These are phyloP conservation scores for Murraya paniculata DNA, from an alignment of 345 rosid genomes.

Conservation along the genomic window DNA sequence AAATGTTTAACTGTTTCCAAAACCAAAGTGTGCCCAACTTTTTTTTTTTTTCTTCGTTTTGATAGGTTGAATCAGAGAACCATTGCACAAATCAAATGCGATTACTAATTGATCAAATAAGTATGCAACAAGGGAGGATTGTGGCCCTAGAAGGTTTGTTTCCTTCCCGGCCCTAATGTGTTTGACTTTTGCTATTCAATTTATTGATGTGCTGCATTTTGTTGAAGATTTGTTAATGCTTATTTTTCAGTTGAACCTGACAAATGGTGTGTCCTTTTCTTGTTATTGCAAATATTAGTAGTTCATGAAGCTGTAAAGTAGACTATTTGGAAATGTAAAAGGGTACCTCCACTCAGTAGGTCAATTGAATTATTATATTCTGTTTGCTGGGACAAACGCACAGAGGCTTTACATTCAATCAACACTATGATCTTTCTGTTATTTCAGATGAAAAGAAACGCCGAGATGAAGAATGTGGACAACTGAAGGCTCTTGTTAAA, in stretches of 20 bases:
- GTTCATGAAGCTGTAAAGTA: background rate
- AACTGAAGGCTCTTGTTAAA: constrained; percentile 66
- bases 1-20: too few species aligned
- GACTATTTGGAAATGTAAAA: background rate
- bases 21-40: background rate
- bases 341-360: background rate
- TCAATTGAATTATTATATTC: background rate
- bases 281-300: background rate
- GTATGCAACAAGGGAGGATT: constrained; percentile 69
- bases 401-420: background rate
- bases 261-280: background rate
- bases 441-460: constrained; percentile 61
- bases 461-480: constrained; percentile 54
- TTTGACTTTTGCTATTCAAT: background rate
- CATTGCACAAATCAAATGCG: constrained; percentile 77
- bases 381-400: background rate
- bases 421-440: constrained; percentile 13
- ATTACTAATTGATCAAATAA: constrained; percentile 73
- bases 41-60: too few species aligned
- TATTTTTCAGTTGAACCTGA: background rate
- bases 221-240: background rate
- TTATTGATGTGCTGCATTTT: background rate
- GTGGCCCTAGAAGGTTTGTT: constrained; percentile 68
- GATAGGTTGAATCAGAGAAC: constrained; percentile 77
- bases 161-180: background rate